Evolutionary conservation across 768 basidiomycete genomes (phyloP).

Genomic region (Mycena haematopus): DNA sequence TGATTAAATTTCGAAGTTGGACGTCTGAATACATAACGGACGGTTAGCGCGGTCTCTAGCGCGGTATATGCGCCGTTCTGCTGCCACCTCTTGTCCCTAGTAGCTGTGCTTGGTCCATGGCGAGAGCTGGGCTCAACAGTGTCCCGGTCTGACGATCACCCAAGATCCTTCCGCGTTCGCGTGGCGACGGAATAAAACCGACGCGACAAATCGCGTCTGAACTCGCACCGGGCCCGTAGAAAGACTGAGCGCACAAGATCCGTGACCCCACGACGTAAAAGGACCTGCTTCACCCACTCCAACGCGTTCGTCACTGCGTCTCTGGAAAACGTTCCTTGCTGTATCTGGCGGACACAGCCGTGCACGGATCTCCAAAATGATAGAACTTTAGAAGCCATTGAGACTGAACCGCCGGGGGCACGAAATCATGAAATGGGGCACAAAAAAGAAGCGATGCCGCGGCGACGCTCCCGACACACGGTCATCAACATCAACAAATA

Average conservation of each 20-base stretch:
- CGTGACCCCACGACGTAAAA: constrained; percentile 2
- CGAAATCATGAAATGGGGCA: neutral
- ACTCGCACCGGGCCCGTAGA: neutral
- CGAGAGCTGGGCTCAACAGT: neutral
- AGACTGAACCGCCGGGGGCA: neutral
- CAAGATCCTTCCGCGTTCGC: neutral
- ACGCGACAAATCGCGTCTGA: neutral
- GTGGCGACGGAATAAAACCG: no score
- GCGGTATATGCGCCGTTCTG: no score
- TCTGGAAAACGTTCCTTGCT: no score
- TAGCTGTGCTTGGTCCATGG: neutral
- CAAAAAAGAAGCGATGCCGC: no score
- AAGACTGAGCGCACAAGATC: neutral
- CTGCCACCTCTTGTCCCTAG: neutral
- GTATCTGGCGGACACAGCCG: neutral
- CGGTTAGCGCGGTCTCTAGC: neutral
- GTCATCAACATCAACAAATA: constrained; percentile 2
- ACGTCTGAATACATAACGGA: constrained; percentile 8
- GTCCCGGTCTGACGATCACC: neutral
- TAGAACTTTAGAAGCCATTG: neutral
- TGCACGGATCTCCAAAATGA: neutral
- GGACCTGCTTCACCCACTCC: neutral
- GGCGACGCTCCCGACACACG: neutral
- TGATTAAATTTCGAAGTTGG: constrained; percentile 10
- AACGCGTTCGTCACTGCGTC: no score